phyloP scores from a whole-genome alignment of 768 basidiomycete species.

The Xanthoconium stramineum region DNA sequence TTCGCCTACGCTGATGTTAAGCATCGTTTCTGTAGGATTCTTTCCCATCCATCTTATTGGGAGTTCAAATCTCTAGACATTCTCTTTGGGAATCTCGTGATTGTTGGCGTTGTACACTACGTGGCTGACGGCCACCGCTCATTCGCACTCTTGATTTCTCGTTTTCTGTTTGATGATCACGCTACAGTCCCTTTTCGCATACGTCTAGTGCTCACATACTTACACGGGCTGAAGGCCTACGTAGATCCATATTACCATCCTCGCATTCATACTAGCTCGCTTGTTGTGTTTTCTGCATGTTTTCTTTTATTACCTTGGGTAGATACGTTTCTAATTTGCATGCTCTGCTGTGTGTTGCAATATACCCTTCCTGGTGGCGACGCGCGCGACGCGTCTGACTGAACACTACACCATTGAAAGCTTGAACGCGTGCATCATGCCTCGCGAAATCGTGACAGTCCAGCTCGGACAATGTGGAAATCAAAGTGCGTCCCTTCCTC shows the following conservation, averaged over 20 bases:
- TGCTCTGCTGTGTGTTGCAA: constrained; percentile 10
- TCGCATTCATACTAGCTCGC: constrained; percentile 18
- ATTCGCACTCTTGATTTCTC: constrained; percentile 13
- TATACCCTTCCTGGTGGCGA: not conserved
- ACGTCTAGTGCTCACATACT: constrained; percentile 25
- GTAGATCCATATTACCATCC: constrained; percentile 26
- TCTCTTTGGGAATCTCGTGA: constrained; percentile 14
- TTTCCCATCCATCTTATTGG: constrained; percentile 3
- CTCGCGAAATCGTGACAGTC: constrained; percentile 79
- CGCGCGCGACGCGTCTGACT: constrained; percentile 1
- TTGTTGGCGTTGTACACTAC: constrained; percentile 16
- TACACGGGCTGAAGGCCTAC: constrained; percentile 34
- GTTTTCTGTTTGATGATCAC: constrained; percentile 3
- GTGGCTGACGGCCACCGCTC: constrained; percentile 31
- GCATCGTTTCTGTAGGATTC: constrained; percentile 16
- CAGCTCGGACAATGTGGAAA: constrained; percentile 93
- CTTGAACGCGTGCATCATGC: constrained; percentile 44
- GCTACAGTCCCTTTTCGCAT: constrained; percentile 15
- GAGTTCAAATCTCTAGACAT: constrained; percentile 11
- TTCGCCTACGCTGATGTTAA: constrained; percentile 21
- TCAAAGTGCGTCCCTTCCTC: constrained; percentile 57
- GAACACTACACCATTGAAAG: constrained; percentile 1
- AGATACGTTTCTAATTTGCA: constrained; percentile 20
- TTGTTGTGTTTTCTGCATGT: constrained; percentile 20
- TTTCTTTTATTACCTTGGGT: constrained; percentile 7